These are phyloP conservation scores for Bertia moriformis DNA, from an alignment of 2,329 filamentous ascomycete genomes.

Conservation along the genomic window DNA sequence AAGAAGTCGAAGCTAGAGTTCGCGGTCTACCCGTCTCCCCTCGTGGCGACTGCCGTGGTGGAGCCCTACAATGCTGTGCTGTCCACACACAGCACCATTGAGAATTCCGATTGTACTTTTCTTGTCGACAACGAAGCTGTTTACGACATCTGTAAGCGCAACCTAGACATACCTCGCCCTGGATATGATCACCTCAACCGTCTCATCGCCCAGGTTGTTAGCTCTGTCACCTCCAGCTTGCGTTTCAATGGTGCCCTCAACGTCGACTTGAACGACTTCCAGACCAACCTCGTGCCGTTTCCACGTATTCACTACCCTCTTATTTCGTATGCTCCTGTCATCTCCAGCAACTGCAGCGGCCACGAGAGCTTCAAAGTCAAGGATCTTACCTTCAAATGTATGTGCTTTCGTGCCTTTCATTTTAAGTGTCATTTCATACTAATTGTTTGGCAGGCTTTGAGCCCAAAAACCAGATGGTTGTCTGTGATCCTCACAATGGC, in stretches of 20 bases:
- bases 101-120: slow-evolving; percentile 70
- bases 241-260: slow-evolving; percentile 61
- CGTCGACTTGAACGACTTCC: slow-evolving; percentile 64
- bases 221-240: slow-evolving; percentile 58
- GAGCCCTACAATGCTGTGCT: slow-evolving; percentile 63
- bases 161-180: slow-evolving; percentile 54
- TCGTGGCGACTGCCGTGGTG: slow-evolving; percentile 55
- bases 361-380: slow-evolving; percentile 80
- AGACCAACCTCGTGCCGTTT: slow-evolving; percentile 63
- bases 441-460: slow-evolving; percentile 41
- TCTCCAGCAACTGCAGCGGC: slow-evolving; percentile 60
- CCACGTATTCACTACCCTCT: slow-evolving; percentile 62
- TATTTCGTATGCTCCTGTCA: slow-evolving; percentile 59
- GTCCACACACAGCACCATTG: slow-evolving; percentile 61
- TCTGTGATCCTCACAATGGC: slow-evolving; percentile 59
- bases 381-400: slow-evolving; percentile 63
- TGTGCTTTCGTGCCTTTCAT: slow-evolving; percentile 12
- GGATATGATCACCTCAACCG: slow-evolving; percentile 60
- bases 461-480: slow-evolving; percentile 68
- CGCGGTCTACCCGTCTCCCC: slow-evolving; percentile 56
- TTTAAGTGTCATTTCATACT: background rate
- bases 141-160: slow-evolving; percentile 62
- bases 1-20: slow-evolving; percentile 70
- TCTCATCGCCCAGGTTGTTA: slow-evolving; percentile 60
- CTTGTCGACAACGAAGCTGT: slow-evolving; percentile 63